Evolutionary conservation across 23 red algal genomes (phyloP), one percentile per base, ranked within the genome.

Genomic region (Cyanidiococcus yangmingshanensis): DNA sequence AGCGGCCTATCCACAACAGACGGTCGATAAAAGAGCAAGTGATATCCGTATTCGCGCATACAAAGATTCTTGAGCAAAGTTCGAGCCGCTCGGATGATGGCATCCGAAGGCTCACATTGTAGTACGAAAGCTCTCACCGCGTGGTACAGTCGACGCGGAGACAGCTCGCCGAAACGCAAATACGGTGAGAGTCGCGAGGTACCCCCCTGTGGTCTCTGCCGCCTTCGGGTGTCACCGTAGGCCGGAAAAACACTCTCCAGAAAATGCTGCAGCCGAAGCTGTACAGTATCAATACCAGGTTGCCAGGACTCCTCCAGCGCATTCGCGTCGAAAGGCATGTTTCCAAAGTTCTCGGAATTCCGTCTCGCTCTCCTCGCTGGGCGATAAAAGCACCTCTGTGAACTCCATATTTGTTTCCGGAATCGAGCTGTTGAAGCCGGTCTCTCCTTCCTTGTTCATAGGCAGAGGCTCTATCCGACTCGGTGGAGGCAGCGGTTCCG

Each of bases 121-220:
- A 71, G 32, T 35, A 41, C 54, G 30, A 39, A 79, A 74, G 27
- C 77, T 74, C 15, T 29, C 82, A 87, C 85, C 1, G 76, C 54
- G 45, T 82, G 57, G 37, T 92, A 98, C 74, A 98, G 83, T 36
- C 86, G 41, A 0, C 87, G 84, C 3, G 89, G 86, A 40, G 84
- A 89, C 3, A 98, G 58, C 82, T 98, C 94, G 26, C 94, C 94
- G 86, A 98, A 98, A 12, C 89, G 89, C 51, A 98, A 82, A 77
- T 98, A 82, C 40, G 94, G 94, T 54, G 85, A 89, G 18, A 98
- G 80, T 0, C 85, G 81, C 34, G 86, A 89, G 0, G 91, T 89
- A 41, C 84, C 81, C 79, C 79, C 27, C 27, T 7, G 21, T 12
- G 27, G 63, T 17, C 63, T 12, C 32, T 71, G 63, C 7, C 63